A percentile compares a stretch with the other conserved stretches of the same genome.
phyloP scores from a whole-genome alignment of 208 protist species.

The Trichomonas gallinae region DNA sequence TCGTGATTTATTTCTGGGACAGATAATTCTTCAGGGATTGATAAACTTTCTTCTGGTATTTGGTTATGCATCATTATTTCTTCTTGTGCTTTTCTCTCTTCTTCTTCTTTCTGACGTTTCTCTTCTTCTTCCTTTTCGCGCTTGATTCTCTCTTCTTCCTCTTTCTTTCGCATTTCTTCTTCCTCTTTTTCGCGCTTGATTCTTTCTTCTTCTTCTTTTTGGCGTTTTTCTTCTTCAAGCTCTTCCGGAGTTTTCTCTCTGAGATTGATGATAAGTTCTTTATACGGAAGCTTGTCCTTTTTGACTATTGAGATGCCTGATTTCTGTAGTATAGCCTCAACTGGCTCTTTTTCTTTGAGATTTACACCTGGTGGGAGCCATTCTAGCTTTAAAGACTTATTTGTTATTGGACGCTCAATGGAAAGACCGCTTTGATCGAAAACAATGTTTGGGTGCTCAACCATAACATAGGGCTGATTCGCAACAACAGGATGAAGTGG shows the following conservation, averaged over 20 bases:
- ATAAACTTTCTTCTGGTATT: no score
- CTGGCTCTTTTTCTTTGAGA: neutral
- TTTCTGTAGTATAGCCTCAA: neutral
- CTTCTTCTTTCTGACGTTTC: neutral
- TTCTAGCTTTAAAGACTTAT: neutral
- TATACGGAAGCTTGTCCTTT: neutral
- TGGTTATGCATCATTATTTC: no score
- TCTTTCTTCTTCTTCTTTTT: neutral
- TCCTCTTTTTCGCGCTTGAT: neutral
- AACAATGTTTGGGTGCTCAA: neutral
- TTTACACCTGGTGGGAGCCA: neutral
- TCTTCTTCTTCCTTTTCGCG: no score
- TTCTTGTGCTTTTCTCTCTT: neutral
- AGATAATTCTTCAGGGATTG: no score
- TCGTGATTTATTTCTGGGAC: no score
- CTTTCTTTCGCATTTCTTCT: neutral
- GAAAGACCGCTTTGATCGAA: neutral
- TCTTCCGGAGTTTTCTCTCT: neutral
- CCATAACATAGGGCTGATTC: neutral
- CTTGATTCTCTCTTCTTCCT: neutral
- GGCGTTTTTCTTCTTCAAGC: neutral
- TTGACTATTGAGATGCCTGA: neutral
- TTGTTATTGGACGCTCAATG: neutral
- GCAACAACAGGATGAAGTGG: neutral
- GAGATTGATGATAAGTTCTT: neutral